phyloP scores from a whole-genome alignment of 345 rosid species.

The Garcia nutans region DNA sequence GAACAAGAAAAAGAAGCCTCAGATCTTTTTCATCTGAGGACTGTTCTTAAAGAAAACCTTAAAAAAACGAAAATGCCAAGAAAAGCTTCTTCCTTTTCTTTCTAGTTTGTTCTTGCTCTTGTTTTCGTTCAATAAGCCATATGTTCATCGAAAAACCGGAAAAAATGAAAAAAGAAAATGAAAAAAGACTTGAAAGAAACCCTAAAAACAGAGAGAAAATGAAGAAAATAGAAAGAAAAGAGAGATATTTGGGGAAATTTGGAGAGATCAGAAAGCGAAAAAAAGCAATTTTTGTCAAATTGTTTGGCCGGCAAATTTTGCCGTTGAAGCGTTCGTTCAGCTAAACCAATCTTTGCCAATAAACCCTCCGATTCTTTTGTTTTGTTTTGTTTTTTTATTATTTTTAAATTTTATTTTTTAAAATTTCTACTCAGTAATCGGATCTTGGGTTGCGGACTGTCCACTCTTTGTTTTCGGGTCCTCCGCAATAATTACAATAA shows the following conservation, averaged over 20 bases:
- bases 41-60: slow-evolving; percentile 12
- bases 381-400: slow-evolving; percentile 2
- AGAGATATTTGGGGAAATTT: slow-evolving; percentile 8
- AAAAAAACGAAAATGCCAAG: slow-evolving; percentile 2
- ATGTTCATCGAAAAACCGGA: slow-evolving; percentile 4
- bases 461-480: neutral
- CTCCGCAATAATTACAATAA: too few relatives aligned
- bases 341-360: slow-evolving; percentile 47
- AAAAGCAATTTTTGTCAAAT: slow-evolving; percentile 7
- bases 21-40: slow-evolving; percentile 35
- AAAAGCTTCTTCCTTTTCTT: neutral
- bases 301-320: slow-evolving; percentile 48
- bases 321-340: slow-evolving; percentile 74
- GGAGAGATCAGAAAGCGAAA: slow-evolving; percentile 11
- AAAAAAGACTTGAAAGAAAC: slow-evolving; percentile 8
- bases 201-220: neutral
- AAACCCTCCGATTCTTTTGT: slow-evolving; percentile 28
- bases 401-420: slow-evolving; percentile 11
- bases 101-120: neutral
- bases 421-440: slow-evolving; percentile 3
- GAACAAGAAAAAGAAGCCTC: slow-evolving; percentile 15
- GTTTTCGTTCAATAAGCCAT: slow-evolving; percentile 35
- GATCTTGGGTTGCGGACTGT: neutral
- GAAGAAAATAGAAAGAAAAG: neutral
- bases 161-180: slow-evolving; percentile 4